Evolutionary conservation across 352 stramenopile species (phyloP), one percentile per base, ranked within the genome.

Genomic region (Globisporangium alternatum): DNA sequence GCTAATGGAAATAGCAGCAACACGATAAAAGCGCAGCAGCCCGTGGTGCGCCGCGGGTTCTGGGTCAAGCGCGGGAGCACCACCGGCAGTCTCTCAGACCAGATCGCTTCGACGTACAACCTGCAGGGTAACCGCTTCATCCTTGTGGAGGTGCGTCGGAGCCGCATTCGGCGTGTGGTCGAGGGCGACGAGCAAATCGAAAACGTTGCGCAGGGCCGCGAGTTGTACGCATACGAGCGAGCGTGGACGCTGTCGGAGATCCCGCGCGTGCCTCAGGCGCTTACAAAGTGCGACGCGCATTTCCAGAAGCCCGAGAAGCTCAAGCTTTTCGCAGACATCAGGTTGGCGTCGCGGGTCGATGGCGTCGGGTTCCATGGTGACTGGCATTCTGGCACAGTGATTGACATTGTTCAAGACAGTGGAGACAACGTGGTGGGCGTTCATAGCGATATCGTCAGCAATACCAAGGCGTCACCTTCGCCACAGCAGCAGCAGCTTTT

Each of bases 151-250:
- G 71, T 91, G 33, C 77, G 80, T 28, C 77, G 77, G 22, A 81
- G 83, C 66, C 80, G 83, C n/a, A 93, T 93, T 48, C 89, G 83
- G 35, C 78, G 81, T 22, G 85, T 93, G 49, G 66, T 93, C 56
- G 80, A 90, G 41, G 73, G 75, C 19, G 71, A 81, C 21, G 83
- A 92, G 48, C 43, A 74, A 6, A 70, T 90, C 17, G 80, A 93
- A 41, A 78, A 69, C 43, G 49, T 93, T 4, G 66, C 64, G 2
- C 66, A 75, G 0, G 69, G 69, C 37, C 62, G 67, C 3, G 71
- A 84, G 15, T 47, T 93, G 28, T 78, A 77, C 52, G 81, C 81
- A 0, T 93, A 86, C 51, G 83, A 93, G 57, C 78, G 83, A 44
- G 83, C 83, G 33, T 90, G 81, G 81, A 86, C 70, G 3, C 59